Evolutionary conservation across 495 filamentous ascomycete species (phyloP).

Genomic region (Tricharina praecox): DNA sequence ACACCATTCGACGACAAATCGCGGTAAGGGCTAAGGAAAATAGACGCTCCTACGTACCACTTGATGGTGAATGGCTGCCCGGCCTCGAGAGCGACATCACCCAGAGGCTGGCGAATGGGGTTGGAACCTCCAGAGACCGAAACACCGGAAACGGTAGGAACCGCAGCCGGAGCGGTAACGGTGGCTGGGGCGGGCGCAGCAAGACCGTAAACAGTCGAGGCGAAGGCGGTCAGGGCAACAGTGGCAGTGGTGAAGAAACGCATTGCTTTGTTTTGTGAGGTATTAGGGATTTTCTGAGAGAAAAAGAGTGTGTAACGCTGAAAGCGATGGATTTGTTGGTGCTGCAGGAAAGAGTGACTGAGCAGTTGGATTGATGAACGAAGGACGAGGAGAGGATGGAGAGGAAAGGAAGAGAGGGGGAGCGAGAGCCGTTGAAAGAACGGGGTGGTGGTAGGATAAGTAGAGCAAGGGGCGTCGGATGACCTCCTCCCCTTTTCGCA

Average conservation of each 20-base stretch:
- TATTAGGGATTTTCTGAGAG: background rate
- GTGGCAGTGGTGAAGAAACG: conserved; percentile 24
- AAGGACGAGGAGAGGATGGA: background rate
- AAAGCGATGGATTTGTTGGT: too few species aligned
- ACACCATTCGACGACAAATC: too few species aligned
- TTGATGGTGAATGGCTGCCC: conserved; percentile 36
- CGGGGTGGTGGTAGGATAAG: too few species aligned
- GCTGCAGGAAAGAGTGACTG: conserved; percentile 17
- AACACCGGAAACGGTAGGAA: conserved; percentile 11
- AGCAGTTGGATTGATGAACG: background rate
- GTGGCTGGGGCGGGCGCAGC: conserved; percentile 26
- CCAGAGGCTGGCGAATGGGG: conserved; percentile 37
- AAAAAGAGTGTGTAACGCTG: background rate
- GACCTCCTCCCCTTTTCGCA: too few species aligned
- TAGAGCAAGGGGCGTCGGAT: too few species aligned
- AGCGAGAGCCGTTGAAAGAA: background rate
- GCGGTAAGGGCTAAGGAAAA: too few species aligned
- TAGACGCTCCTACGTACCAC: conserved; percentile 28
- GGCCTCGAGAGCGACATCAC: conserved; percentile 34
- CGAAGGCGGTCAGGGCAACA: conserved; percentile 17
- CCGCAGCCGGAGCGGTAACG: conserved; percentile 7
- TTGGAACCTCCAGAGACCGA: conserved; percentile 27
- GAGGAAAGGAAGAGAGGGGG: background rate
- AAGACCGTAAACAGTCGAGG: conserved; percentile 18
- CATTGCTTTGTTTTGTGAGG: too few species aligned